Evolutionary conservation across 768 basidiomycete species (phyloP), one percentile per base, ranked within the genome.

Genomic region (Zangia roseola): DNA sequence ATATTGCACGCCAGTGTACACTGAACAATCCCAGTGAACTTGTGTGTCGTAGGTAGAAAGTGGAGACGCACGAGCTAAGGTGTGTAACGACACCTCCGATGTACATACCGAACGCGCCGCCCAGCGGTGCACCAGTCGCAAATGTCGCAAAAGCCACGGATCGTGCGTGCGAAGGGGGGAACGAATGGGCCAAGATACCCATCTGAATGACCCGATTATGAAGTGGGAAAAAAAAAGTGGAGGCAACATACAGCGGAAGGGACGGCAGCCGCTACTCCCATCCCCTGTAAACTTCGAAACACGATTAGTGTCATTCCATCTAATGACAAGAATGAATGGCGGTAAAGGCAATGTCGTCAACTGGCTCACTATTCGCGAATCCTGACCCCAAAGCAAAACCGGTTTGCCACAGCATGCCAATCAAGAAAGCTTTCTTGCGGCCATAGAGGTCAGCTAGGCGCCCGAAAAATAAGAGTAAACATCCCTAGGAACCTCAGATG

Each of bases 101-200:
- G 0, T 82, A 68, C 25, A 74, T 74, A 2, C 93, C 91, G 13
- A 92, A 68, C 0, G 81, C 86, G 0, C 77, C 86, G 0, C 93
- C 93, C 5, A 94, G 60, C 0, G 93, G 91, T 1, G 87, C 89
- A 23, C 94, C 94, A 0, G 91, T 89, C 1, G 86, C 77, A 55
- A 93, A 94, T 0, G 85, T 82, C 0, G 93, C 81, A 53, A 94
- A 95, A 0, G 91, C 93, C 1, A 82, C 66, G 1, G 88, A 82
- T 10, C 93, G 80, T 0, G 83, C 75, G 12, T 71, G 71, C 1
- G 85, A 84, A 0, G 78, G 75, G 4, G 86, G 84, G 64, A 94
- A 95, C 0, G 83, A 72, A 40, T 86, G 77, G 0, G 93, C 92
- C 28, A 95, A 75, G 49, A 91, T 93, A 1, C 93, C 92, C 2